Evolutionary conservation across 129 eudicot species (phyloP), one percentile per base, ranked within the genome.

Genomic region (Dittrichia graveolens): DNA sequence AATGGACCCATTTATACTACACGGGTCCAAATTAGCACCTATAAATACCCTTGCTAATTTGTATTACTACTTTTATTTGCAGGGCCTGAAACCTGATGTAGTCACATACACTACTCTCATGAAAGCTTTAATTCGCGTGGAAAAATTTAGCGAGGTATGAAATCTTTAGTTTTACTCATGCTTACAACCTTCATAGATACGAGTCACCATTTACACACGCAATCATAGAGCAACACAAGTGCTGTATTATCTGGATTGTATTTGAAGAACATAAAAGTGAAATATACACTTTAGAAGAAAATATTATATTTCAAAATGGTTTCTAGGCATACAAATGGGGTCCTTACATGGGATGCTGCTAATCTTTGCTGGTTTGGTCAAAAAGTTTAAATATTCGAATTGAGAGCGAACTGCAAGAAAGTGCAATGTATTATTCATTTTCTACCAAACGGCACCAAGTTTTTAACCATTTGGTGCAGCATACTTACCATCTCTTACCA

Each of bases 81-180:
- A 93, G 98, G 89, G 88, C 55, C 52, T 90, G 79, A 89, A 85
- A 78, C 96, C 98, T 15, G 98, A 93, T 84, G 89, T 90, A 64
- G 90, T 93, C 41, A 93, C 98, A 10, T 93, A 87, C 78, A 93
- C 96, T 56, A 93, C 98, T 52, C 95, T 93, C 15, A 93, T 93
- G 98, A 93, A 93, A 82, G 88, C 92, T 19, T 77, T 93, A 58
- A 84, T 93, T 61, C 92, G 95, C 3, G 98, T 90, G 60, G 96
- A 90, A 73, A 93, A 90, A 65, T 90, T 67, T 66, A 84, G 87
- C 16, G 83, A 82, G 98, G 98, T 93, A 73, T 47, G 10, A 5
- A 34, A 55, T 56, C 48, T 72, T 0, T 11, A 8, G 8, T 71
- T 52, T 58, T 24, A 7, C 55, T 34, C 54, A 3, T 34, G 41